Conservation (phyloP, 2,329 filamentous ascomycete species). For the Scytalidium lignicola region DNA sequence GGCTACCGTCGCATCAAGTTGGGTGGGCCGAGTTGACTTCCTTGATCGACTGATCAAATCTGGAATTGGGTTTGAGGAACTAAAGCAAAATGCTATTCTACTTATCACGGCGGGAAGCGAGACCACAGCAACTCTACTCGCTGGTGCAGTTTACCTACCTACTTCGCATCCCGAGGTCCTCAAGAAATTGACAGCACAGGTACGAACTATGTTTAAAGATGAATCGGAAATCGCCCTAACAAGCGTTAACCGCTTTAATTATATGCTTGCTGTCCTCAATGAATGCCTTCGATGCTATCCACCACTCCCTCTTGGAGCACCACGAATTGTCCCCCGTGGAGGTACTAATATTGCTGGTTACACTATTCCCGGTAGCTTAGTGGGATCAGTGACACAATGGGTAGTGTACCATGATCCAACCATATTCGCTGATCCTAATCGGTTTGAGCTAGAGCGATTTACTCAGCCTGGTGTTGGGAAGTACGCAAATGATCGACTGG, state of each 20-base stretch:
- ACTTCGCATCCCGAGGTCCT: conserved; percentile 24
- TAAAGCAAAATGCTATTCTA: background rate
- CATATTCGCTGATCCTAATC: conserved; percentile 4
- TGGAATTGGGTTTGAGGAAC: background rate
- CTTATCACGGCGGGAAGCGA: conserved; percentile 3
- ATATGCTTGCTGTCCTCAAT: conserved; percentile 36
- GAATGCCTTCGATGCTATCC: conserved; percentile 37
- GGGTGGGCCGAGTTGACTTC: conserved; percentile 36
- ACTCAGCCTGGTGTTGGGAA: background rate
- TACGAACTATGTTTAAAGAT: background rate
- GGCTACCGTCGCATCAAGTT: conserved; percentile 48
- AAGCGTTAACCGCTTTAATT: conserved; percentile 21
- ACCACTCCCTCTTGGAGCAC: background rate
- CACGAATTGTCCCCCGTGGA: background rate
- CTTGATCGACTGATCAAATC: background rate
- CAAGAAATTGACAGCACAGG: conserved; percentile 29
- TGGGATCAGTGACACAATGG: background rate
- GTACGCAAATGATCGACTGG: conserved; percentile 6
- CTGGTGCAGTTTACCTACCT: conserved; percentile 11
- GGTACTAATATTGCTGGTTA: background rate
- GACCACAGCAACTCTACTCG: conserved; percentile 4
- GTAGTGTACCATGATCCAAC: background rate
- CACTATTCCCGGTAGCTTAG: background rate
- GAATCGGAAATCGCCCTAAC: conserved; percentile 27
- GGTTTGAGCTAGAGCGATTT: conserved; percentile 1